phyloP scores from a whole-genome alignment of 2,329 filamentous ascomycete species.

The Aureobasidium sp. region DNA sequence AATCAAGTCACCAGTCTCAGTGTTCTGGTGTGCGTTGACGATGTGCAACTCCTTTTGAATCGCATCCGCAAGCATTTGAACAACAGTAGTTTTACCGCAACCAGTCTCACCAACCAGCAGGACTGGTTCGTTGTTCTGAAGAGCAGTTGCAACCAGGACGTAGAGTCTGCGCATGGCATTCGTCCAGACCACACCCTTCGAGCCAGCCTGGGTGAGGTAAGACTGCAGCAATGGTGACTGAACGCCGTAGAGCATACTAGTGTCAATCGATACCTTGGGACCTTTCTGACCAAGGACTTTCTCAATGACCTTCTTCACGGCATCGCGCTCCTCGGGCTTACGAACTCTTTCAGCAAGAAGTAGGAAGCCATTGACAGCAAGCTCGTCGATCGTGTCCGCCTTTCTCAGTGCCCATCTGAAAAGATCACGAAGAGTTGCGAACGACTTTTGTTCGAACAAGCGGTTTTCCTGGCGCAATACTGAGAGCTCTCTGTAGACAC shows the following conservation, averaged over 20 bases:
- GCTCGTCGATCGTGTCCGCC: conserved; percentile 77
- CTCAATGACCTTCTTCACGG: conserved; percentile 84
- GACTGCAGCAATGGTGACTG: conserved; percentile 31
- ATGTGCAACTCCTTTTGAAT: conserved; percentile 71
- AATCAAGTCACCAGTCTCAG: conserved; percentile 94
- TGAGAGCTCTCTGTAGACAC: conserved; percentile 89
- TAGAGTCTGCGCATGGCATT: conserved; percentile 88
- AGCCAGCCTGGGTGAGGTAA: conserved; percentile 35
- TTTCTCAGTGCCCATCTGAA: conserved; percentile 89
- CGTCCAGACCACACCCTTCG: conserved; percentile 80
- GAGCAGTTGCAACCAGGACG: conserved; percentile 76
- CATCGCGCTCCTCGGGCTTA: conserved; percentile 76
- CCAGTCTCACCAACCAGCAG: conserved; percentile 93
- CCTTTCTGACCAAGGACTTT: conserved; percentile 63
- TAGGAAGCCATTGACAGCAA: conserved; percentile 93
- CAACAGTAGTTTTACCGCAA: conserved; percentile 95
- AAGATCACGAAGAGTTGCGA: conserved; percentile 89
- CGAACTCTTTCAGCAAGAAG: conserved; percentile 88
- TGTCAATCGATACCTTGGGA: conserved; percentile 64
- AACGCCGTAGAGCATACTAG: conserved; percentile 61
- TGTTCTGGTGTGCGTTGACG: conserved; percentile 96
- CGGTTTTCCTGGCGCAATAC: conserved; percentile 81
- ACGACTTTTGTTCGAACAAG: conserved; percentile 94
- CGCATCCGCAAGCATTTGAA: conserved; percentile 81
- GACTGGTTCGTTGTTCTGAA: conserved; percentile 87